These are phyloP conservation scores for Cladosporium oxysporum DNA, from an alignment of 2,329 filamentous ascomycete genomes.

Conservation along the genomic window DNA sequence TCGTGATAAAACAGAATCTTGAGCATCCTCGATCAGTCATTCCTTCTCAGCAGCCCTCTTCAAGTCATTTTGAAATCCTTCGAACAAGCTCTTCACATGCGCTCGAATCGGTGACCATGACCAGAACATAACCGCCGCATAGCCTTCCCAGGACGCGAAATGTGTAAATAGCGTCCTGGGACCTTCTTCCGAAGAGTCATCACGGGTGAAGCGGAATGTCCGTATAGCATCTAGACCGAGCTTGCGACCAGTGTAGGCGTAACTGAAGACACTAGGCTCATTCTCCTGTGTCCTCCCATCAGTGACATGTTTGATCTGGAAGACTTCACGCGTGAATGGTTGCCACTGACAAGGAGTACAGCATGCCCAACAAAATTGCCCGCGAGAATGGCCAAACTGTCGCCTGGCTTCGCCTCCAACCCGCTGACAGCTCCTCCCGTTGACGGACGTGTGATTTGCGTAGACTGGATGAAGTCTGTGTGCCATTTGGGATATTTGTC, in stretches of 20 bases:
- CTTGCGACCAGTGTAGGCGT: background rate
- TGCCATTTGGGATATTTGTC: conserved; percentile 1
- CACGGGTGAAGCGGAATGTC: background rate
- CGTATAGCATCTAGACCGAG: conserved; percentile 5
- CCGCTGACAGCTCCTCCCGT: background rate
- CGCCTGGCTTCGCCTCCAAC: background rate
- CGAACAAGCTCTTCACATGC: background rate
- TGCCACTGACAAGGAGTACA: background rate
- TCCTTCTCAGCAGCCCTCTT: conserved; percentile 5
- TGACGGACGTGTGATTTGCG: background rate
- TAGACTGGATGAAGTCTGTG: conserved; percentile 5
- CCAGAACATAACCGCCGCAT: conserved; percentile 1
- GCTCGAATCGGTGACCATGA: background rate
- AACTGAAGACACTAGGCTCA: background rate
- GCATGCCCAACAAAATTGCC: conserved; percentile 3
- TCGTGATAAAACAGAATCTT: background rate
- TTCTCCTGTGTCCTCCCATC: background rate
- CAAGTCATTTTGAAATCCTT: background rate
- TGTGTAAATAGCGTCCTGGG: background rate
- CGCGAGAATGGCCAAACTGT: background rate
- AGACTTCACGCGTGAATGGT: background rate
- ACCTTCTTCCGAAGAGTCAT: background rate
- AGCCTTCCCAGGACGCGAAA: background rate
- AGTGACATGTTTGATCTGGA: background rate
- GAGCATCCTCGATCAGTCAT: background rate